phyloP scores from a whole-genome alignment of 2,329 filamentous ascomycete species.

The Akanthomyces muscarius region DNA sequence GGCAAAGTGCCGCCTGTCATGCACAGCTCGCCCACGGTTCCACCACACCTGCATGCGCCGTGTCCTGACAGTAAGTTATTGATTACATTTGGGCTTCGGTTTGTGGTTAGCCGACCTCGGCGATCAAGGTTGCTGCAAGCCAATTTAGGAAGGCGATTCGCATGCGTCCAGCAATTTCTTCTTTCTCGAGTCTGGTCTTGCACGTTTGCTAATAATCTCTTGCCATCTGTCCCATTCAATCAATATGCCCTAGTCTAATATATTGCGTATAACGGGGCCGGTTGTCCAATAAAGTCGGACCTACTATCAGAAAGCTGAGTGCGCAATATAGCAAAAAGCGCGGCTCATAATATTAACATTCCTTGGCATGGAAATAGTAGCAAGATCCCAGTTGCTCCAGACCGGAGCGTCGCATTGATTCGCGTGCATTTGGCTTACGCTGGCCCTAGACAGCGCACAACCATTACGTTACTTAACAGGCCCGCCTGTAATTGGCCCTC shows the following conservation, averaged over 20 bases:
- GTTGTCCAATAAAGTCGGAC: no score
- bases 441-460: neutral
- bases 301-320: no score
- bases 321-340: neutral
- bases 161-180: neutral
- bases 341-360: neutral
- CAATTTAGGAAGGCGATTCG: conserved; percentile 10
- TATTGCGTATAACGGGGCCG: neutral
- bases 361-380: conserved; percentile 10
- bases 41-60: neutral
- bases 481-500: neutral
- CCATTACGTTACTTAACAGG: conserved; percentile 3
- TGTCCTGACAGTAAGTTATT: neutral
- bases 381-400: neutral
- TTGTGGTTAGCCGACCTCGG: neutral
- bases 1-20: conserved; percentile 3
- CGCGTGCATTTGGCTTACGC: neutral
- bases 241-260: neutral
- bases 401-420: neutral
- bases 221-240: neutral
- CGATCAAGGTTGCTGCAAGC: conserved; percentile 9
- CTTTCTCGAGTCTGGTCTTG: neutral
- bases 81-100: neutral
- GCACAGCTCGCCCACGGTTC: neutral
- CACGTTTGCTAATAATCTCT: neutral